Evolutionary conservation across 2,329 filamentous ascomycete species (phyloP), one percentile per base, ranked within the genome.

Genomic region (Colletotrichum simmondsii): DNA sequence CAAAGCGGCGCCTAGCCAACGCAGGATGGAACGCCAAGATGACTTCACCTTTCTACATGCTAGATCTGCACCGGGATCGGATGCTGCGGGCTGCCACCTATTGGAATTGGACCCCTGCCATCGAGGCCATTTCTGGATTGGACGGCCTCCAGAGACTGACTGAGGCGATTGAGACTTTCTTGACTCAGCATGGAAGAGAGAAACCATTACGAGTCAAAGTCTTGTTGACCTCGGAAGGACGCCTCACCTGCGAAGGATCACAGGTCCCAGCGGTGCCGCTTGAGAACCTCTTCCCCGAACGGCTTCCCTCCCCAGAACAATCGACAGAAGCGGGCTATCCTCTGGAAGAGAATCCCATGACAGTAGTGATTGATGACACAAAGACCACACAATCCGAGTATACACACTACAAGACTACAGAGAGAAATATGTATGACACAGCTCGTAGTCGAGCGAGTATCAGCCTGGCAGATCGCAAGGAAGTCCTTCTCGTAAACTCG

Each of bases 341-440:
- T 11, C 69, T 74, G 1, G 79, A 77, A 30, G 71, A 76, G n/a
- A 78, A 80, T 0, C 78, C 78, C 1, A 89, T 84, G 72, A 81
- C 83, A 2, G 79, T 91, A 2, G 72, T 86, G 1, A 71, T 89
- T 3, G 88, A 91, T 76, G 66, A 70, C 11, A 70, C 75, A n/a
- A 66, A 66, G n/a, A 88, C 86, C 0, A 49, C 75, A 8, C 81
- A 82, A 53, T 90, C 89, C 1, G 87, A 90, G n/a, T 93, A 92
- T 78, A 98, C 95, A 0, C 91, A 92, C 71, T 94, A 93, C 85
- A 98, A 99, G 82, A 98, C 96, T 0, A 97, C 94, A 0, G 85
- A 88, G 60, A 90, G 96, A 16, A 84, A 86, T 11, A 86, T 91
- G 79, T 98, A 98, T 81, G 90, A 93, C 58, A 84, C 84, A 2